phyloP scores from a whole-genome alignment of 148 eudicot genomes.

The Heliamphora exappendiculata region DNA sequence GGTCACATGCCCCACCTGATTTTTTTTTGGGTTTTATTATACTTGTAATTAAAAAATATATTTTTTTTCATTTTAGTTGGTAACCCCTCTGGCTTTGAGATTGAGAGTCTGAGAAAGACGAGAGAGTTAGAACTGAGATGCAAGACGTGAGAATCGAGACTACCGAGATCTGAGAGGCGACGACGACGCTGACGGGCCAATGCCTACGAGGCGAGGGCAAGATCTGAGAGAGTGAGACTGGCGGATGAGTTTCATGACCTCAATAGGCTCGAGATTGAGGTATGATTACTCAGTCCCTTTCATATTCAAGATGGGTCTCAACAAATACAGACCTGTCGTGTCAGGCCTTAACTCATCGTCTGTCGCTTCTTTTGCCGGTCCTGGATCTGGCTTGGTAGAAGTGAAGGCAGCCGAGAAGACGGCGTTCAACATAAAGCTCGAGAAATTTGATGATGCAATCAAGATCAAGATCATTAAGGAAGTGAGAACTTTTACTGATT shows the following conservation, averaged over 20 bases:
- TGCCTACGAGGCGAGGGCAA: too few relatives aligned
- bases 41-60: too few relatives aligned
- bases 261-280: slow-evolving; percentile 54
- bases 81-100: too few relatives aligned
- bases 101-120: too few relatives aligned
- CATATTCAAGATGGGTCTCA: slow-evolving; percentile 53
- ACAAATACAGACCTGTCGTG: slow-evolving; percentile 20
- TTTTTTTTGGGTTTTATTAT: too few relatives aligned
- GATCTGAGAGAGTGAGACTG: too few relatives aligned
- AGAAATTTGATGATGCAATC: slow-evolving; percentile 52
- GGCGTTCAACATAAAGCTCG: slow-evolving; percentile 67
- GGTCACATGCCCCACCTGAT: too few relatives aligned
- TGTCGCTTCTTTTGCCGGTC: slow-evolving; percentile 18
- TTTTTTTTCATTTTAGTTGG: too few relatives aligned
- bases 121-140: too few relatives aligned
- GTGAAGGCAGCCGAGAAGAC: slow-evolving; percentile 50
- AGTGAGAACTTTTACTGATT: slow-evolving; percentile 17
- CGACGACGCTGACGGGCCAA: too few relatives aligned
- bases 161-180: too few relatives aligned
- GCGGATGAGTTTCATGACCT: slow-evolving; percentile 56
- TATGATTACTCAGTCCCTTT: slow-evolving; percentile 54
- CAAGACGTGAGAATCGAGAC: too few relatives aligned
- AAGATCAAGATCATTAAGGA: slow-evolving; percentile 21
- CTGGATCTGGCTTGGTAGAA: slow-evolving; percentile 18
- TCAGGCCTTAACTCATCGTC: neutral